These are phyloP conservation scores for Coemansia sp. DNA, from an alignment of 192 early-diverging fungal species.

Conservation along the genomic window DNA sequence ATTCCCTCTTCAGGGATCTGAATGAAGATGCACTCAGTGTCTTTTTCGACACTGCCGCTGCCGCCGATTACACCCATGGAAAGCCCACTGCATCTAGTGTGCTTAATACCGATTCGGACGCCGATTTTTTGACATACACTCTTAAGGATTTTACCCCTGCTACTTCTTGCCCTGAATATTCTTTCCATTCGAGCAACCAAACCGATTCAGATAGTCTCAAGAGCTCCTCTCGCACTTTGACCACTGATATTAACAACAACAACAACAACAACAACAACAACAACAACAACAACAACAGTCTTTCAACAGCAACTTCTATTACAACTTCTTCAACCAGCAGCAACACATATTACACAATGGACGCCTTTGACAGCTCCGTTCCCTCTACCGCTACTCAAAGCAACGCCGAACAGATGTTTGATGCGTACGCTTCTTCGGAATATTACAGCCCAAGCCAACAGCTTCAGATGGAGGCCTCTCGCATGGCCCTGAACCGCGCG, in stretches of 20 bases:
- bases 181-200: neutral
- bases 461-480: constrained; percentile 12
- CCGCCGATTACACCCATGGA: neutral
- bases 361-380: neutral
- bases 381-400: neutral
- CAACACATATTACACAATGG: constrained; percentile 1
- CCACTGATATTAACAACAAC: constrained; percentile 4
- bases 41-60: constrained; percentile 21
- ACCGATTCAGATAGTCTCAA: neutral
- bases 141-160: neutral
- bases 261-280: constrained; percentile 9
- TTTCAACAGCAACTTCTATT: neutral
- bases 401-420: constrained; percentile 19
- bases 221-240: neutral
- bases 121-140: constrained; percentile 32
- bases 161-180: neutral
- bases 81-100: constrained; percentile 9
- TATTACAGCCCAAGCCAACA: constrained; percentile 21
- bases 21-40: constrained; percentile 26
- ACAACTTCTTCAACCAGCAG: neutral
- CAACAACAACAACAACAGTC: neutral
- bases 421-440: constrained; percentile 16
- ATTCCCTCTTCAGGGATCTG: constrained; percentile 10
- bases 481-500: neutral
- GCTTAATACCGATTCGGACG: constrained; percentile 34